phyloP scores from a whole-genome alignment of 331 rosid species.

The Pyrus hybrid region DNA sequence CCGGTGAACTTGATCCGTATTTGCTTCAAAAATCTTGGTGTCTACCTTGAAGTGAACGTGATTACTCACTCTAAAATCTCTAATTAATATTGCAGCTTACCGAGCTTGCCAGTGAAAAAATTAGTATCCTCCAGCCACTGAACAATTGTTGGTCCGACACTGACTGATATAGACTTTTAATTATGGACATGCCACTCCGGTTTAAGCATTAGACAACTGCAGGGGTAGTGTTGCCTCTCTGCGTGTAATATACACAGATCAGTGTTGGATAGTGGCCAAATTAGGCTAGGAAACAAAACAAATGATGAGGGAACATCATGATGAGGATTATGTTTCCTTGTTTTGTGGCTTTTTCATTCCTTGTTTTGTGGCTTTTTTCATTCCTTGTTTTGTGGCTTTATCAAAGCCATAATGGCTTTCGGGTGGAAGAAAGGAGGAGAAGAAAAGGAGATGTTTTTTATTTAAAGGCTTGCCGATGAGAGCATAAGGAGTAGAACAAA shows the following conservation, averaged over 20 bases:
- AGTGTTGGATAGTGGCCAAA: too few species aligned
- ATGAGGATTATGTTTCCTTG: too few species aligned
- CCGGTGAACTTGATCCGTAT: neutral
- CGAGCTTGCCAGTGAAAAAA: neutral
- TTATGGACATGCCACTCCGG: neutral
- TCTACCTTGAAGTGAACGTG: neutral
- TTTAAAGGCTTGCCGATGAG: too few species aligned
- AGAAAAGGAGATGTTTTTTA: too few species aligned
- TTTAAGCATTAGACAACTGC: neutral
- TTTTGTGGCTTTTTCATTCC: too few species aligned
- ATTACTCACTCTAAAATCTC: neutral
- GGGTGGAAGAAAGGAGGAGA: too few species aligned
- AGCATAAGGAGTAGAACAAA: too few species aligned
- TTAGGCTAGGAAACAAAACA: too few species aligned
- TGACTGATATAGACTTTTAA: neutral
- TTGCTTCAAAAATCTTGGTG: neutral
- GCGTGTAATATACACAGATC: neutral
- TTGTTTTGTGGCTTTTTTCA: too few species aligned
- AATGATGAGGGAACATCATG: too few species aligned
- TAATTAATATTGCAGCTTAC: neutral
- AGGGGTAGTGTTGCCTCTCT: neutral
- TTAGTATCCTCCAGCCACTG: neutral
- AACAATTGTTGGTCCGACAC: neutral
- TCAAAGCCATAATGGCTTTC: too few species aligned
- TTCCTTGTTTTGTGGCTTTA: too few species aligned